Conservation (phyloP, 768 basidiomycete genomes). For the Mycena rebaudengoi region DNA sequence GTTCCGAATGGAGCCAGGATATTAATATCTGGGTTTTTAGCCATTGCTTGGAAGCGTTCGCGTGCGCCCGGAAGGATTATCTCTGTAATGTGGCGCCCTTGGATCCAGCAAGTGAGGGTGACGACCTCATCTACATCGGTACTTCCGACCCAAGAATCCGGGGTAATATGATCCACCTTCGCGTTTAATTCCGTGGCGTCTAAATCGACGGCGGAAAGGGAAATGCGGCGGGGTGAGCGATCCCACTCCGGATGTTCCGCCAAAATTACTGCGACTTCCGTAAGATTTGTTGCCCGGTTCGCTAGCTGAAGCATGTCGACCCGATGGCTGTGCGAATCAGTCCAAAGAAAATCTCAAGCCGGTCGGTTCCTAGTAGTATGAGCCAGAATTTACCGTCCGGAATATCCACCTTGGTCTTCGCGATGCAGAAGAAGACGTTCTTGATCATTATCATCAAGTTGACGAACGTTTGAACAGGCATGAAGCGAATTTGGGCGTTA, state of each 20-base stretch:
- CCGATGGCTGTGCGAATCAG: conserved; percentile 45
- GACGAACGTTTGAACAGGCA: conserved; percentile 34
- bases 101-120: conserved; percentile 39
- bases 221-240: conserved; percentile 39
- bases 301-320: conserved; percentile 35
- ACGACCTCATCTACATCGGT: conserved; percentile 31
- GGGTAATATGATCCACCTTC: conserved; percentile 43
- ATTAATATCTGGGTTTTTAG: not conserved
- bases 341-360: conserved; percentile 44
- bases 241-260: conserved; percentile 49
- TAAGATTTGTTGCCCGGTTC: conserved; percentile 36
- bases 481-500: conserved; percentile 22
- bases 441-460: conserved; percentile 47
- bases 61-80: not conserved
- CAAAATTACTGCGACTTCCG: conserved; percentile 43
- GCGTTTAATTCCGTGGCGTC: conserved; percentile 29
- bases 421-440: conserved; percentile 47
- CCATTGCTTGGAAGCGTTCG: not conserved
- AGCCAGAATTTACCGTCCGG: conserved; percentile 41
- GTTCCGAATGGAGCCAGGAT: not conserved
- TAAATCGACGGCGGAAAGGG: conserved; percentile 37
- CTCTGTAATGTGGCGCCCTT: conserved; percentile 25
- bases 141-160: conserved; percentile 43
- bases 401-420: conserved; percentile 43
- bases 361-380: conserved; percentile 47